Base-by-base conservation (phyloP, 768 basidiomycete genomes). In the Porpolomopsis calyptriformis region DNA sequence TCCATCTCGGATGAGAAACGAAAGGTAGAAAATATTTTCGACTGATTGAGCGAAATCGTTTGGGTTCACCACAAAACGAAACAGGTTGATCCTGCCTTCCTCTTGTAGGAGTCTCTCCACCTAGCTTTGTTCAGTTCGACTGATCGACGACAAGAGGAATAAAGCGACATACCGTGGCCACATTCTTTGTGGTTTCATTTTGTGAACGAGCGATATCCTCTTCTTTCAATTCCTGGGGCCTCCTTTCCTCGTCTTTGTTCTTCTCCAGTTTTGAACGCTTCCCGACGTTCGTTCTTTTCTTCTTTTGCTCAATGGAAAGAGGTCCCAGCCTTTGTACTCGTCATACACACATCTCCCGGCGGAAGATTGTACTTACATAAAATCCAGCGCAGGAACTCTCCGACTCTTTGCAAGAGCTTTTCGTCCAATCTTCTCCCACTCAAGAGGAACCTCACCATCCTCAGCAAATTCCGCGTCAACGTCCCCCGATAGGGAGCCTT, bases 21-120 rank as follows among this genome's bases (percentile, higher is more conserved):
- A 90, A 2, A 94, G 72, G 57, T 96, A 92, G 61, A 99, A 98
- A 19, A 94, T 69, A 60, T 99, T 99, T 65, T 99, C 96, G 11
- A 98, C 90, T 0, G 87, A 89, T 59, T 99, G 94, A 0, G 82
- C 85, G 57, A 89, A 99, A 55, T 85, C 80, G 23, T 82, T 64
- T 10, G 96, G 96, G 58, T 99, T 94, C 51, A 96, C 70, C 44
- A 97, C 72, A 57, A 97, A 85, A 49, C 72, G 65, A 68, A 97
- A 97, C 23, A 96, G 62, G 55, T 96, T 96, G 43, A 86, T 71
- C 5, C 60, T 55, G 24, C 70, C 66, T 14, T 54, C 64, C n/a
- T 72, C 60, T 16, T 64, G 59, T 20, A 96, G 69, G 6, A 87
- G 64, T 3, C 71, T 61, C 56, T 74, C 70, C 18, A 94, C 69